These are phyloP conservation scores for Lepidium aucheri DNA, from an alignment of 345 rosid genomes.

Conservation along the genomic window DNA sequence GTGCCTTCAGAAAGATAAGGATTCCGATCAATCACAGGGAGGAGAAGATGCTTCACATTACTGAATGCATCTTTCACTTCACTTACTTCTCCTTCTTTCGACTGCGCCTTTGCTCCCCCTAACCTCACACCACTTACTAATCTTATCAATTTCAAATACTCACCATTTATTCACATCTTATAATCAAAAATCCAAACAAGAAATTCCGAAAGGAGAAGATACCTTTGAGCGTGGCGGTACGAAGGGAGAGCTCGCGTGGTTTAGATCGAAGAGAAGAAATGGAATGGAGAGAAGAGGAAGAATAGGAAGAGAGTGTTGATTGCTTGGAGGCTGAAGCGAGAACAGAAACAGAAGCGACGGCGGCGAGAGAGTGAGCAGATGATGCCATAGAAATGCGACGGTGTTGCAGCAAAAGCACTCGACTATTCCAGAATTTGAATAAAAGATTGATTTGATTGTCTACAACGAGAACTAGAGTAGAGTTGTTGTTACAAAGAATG, in stretches of 20 bases:
- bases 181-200: background rate
- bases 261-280: constrained; percentile 26
- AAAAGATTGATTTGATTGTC: background rate
- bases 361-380: constrained; percentile 41
- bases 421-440: constrained; percentile 11
- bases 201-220: background rate
- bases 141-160: background rate
- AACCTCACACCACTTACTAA: background rate
- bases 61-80: constrained; percentile 48
- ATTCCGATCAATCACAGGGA: constrained; percentile 69
- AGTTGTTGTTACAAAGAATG: background rate
- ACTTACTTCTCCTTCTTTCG: constrained; percentile 47
- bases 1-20: constrained; percentile 92
- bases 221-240: constrained; percentile 36
- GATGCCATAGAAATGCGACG: constrained; percentile 44
- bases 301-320: constrained; percentile 11
- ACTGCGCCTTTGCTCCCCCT: constrained; percentile 46
- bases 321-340: constrained; percentile 30
- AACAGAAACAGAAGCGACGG: constrained; percentile 44
- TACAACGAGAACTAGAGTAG: background rate
- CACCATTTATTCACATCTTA: too few species aligned
- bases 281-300: constrained; percentile 23
- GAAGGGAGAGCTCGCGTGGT: constrained; percentile 30
- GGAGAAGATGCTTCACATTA: constrained; percentile 67
- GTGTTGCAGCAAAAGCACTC: background rate